phyloP scores from a whole-genome alignment of 192 early-diverging fungal species.

The Backusella parvicylindrica region DNA sequence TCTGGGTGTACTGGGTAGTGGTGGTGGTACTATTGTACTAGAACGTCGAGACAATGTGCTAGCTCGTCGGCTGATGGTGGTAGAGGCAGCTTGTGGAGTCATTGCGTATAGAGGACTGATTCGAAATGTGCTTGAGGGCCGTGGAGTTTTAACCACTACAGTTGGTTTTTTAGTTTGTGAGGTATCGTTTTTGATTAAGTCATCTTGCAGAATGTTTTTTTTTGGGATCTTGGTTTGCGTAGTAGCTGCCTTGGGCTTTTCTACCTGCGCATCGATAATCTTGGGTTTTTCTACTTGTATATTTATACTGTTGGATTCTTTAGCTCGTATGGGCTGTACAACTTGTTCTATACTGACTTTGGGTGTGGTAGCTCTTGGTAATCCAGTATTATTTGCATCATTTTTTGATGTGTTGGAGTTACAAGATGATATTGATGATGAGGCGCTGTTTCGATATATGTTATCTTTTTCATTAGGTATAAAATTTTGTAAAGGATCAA shows the following conservation, averaged over 20 bases:
- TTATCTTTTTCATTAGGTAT: background rate
- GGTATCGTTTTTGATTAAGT: background rate
- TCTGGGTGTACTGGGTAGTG: background rate
- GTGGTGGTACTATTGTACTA: background rate
- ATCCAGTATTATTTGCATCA: background rate
- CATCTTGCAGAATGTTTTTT: background rate
- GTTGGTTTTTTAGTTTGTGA: background rate
- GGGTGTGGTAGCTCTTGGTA: background rate
- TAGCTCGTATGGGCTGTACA: background rate
- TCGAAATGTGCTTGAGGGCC: background rate
- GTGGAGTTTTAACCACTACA: background rate
- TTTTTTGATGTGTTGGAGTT: background rate
- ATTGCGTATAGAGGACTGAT: background rate
- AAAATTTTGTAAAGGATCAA: background rate
- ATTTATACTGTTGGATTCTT: background rate
- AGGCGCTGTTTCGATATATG: background rate
- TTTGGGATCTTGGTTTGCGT: background rate
- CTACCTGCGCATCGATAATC: background rate
- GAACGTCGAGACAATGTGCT: background rate
- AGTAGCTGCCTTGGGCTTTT: background rate
- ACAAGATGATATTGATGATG: background rate
- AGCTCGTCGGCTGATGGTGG: background rate
- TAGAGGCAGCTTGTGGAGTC: background rate
- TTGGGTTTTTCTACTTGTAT: background rate
- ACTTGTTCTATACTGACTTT: background rate